Evolutionary conservation across 2,329 filamentous ascomycete species (phyloP).

Genomic region (Knoxdaviesia capensis): DNA sequence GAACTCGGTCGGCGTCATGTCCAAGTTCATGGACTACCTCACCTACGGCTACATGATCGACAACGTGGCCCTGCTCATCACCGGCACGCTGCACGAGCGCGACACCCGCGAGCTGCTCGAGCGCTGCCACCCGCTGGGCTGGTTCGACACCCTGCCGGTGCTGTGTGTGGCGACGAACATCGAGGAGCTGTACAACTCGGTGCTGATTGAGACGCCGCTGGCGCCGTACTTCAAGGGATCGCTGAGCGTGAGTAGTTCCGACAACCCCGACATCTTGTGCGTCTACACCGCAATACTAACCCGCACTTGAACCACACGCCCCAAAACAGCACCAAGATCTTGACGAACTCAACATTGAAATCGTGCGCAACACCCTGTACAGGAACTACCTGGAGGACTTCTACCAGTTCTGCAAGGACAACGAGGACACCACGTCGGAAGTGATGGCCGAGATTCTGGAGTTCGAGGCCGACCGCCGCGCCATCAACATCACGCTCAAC

Average conservation of each 20-base stretch:
- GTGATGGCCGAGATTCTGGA: constrained; percentile 92
- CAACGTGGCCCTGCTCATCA: constrained; percentile 94
- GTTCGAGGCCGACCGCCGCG: constrained; percentile 88
- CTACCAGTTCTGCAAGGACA: constrained; percentile 78
- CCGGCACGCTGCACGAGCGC: constrained; percentile 88
- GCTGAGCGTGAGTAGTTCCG: constrained; percentile 30
- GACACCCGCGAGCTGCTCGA: constrained; percentile 91
- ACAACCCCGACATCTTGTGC: not conserved
- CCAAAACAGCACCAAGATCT: constrained; percentile 55
- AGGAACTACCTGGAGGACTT: constrained; percentile 99
- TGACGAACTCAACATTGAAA: constrained; percentile 98
- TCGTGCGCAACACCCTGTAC: constrained; percentile 94
- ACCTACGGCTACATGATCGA: constrained; percentile 99
- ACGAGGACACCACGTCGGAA: constrained; percentile 78
- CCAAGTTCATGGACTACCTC: constrained; percentile 93
- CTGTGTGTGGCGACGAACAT: constrained; percentile 97
- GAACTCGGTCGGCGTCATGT: constrained; percentile 76
- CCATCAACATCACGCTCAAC: constrained; percentile 98
- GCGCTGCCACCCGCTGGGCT: constrained; percentile 87
- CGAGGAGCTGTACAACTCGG: constrained; percentile 95
- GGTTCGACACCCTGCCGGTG: constrained; percentile 98
- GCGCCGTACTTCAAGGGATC: constrained; percentile 96
- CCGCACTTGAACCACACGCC: not conserved
- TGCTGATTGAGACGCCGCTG: constrained; percentile 87
- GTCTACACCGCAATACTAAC: not conserved